These are phyloP conservation scores for Metschnikowia lunata DNA, from an alignment of 805 yeast genomes.

Conservation along the genomic window DNA sequence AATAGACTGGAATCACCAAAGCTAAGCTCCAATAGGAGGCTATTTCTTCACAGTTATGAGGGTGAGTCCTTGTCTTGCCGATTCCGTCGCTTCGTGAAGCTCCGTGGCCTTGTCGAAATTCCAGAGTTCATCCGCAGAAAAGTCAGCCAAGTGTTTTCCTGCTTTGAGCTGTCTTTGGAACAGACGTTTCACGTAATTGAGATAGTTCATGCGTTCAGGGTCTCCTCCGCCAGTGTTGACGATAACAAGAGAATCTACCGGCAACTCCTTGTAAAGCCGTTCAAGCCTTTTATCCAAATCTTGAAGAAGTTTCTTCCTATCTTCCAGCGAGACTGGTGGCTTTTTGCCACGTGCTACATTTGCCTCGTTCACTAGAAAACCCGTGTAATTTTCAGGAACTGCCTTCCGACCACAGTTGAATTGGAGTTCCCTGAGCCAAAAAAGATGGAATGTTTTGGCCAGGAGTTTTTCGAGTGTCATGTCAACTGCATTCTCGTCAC, in stretches of 20 bases:
- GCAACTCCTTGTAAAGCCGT: conserved; percentile 47
- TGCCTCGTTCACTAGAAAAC: conserved; percentile 9
- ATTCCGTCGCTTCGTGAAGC: conserved; percentile 42
- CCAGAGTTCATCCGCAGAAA: conserved; percentile 46
- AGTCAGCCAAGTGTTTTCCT: conserved; percentile 40
- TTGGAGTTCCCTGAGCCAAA: conserved; percentile 59
- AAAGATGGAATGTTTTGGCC: conserved; percentile 45
- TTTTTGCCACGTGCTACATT: conserved; percentile 8
- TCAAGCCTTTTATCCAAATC: conserved; percentile 43
- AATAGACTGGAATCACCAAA: too few species aligned
- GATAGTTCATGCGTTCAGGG: conserved; percentile 43
- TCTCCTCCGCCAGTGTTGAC: conserved; percentile 63
- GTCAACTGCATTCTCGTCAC: conserved; percentile 59
- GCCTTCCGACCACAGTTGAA: conserved; percentile 28
- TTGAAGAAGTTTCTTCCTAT: conserved; percentile 17
- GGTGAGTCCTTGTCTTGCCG: conserved; percentile 59
- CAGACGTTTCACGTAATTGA: conserved; percentile 41
- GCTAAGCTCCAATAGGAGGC: background rate
- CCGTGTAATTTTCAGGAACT: conserved; percentile 21
- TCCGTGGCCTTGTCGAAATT: conserved; percentile 44
- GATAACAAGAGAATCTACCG: conserved; percentile 56
- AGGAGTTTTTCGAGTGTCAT: conserved; percentile 32
- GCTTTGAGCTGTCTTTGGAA: conserved; percentile 43
- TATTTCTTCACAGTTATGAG: conserved; percentile 37
- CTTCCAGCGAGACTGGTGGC: conserved; percentile 5